phyloP scores from a whole-genome alignment of 495 filamentous ascomycete genomes.

The Bacidia rubella region DNA sequence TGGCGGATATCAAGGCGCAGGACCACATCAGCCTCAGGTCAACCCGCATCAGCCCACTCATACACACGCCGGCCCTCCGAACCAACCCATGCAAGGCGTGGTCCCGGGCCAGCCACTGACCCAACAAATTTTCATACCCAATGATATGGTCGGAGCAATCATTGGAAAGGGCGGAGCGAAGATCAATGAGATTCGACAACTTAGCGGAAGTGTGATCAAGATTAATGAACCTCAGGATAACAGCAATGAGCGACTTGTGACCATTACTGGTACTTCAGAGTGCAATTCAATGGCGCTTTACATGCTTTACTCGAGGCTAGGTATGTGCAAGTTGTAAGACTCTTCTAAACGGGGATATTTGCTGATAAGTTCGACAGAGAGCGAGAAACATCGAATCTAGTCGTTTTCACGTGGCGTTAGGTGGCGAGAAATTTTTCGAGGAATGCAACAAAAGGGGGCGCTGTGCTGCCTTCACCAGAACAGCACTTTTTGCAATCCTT shows the following conservation, averaged over 20 bases:
- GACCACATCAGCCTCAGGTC: constrained; percentile 62
- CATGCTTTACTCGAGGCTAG: constrained; percentile 94
- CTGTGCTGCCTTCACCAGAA: not conserved
- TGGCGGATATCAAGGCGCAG: constrained; percentile 53
- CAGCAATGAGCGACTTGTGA: constrained; percentile 94
- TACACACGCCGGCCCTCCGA: constrained; percentile 44
- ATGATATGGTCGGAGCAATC: constrained; percentile 98
- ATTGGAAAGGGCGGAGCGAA: constrained; percentile 98
- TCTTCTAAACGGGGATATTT: constrained; percentile 8
- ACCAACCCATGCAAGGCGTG: constrained; percentile 59
- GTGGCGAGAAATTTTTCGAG: not conserved
- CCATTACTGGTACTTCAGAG: constrained; percentile 92
- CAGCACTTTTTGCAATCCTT: not conserved
- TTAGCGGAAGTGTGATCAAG: constrained; percentile 97
- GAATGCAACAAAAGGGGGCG: not conserved
- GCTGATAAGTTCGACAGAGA: constrained; percentile 42
- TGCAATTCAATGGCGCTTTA: constrained; percentile 99
- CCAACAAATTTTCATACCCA: constrained; percentile 97
- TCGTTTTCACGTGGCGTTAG: not conserved
- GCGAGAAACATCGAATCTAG: constrained; percentile 66
- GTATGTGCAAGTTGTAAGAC: constrained; percentile 44
- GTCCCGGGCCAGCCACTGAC: constrained; percentile 81
- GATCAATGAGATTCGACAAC: constrained; percentile 96
- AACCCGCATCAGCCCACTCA: constrained; percentile 40
- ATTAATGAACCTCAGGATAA: constrained; percentile 99